Evolutionary conservation across 352 stramenopile species (phyloP), one percentile per base, ranked within the genome.

Genomic region (Globisporangium solare): DNA sequence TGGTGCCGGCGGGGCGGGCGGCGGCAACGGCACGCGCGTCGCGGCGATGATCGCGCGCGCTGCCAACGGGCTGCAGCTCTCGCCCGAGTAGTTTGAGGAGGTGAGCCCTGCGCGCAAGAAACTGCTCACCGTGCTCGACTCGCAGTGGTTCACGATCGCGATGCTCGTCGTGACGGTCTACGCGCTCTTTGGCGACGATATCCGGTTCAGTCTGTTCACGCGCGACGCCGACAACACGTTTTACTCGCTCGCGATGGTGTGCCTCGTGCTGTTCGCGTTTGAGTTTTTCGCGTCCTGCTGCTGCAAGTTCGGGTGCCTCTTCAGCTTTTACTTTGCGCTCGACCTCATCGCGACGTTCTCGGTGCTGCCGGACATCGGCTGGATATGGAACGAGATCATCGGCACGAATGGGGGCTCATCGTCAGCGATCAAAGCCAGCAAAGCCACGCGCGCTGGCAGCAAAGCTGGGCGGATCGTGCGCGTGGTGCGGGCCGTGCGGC

Each of bases 101-200:
- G 71, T 62, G 49, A 73, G 70, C 48, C 68, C 68, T 17, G 62
- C 71, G 14, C 76, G 68, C n/a, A 70, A 62, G 37, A 58, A 66
- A n/a, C 68, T 77, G 20, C 48, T 79, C 45, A 37, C 40, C 4
- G 4, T 93, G 35, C 70, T 97, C 50, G 86, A 97, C 51, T 80
- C 86, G 47, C 80, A 80, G 22, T 81, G 62, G 54, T 87, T 81
- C 54, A 90, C 78, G 3, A 63, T 90, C 15, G 60, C 90, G 49
- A 97, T 98, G 85, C 84, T 95, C 10, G 3, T 96, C 10, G 74
- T 97, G 42, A 98, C 92, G 10, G 64, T 97, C 40, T 98, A 96
- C 69, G 90, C 89, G 32, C 81, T 98, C 21, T 98, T 97, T 48
- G 82, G 86, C 20, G 89, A 97, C 62, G 92, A 98, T 68, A 77